phyloP scores from a whole-genome alignment of 2,329 filamentous ascomycete species.

The Chaetomium olivaceum region DNA sequence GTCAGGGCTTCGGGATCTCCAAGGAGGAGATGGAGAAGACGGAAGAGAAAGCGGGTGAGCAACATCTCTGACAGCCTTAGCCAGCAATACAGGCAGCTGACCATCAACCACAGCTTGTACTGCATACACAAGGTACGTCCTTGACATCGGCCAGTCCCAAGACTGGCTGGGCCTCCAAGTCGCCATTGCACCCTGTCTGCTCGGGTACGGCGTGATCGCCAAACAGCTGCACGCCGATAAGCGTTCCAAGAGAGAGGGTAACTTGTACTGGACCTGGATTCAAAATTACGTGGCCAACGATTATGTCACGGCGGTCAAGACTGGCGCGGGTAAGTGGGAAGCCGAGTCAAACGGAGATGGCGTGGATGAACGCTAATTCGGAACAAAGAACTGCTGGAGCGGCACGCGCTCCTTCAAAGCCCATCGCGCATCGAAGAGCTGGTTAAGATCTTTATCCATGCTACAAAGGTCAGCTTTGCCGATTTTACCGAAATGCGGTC shows the following conservation, averaged over 20 bases:
- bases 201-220: conserved; percentile 86
- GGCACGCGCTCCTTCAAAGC: conserved; percentile 71
- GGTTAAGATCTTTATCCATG: conserved; percentile 79
- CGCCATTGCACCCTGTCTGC: conserved; percentile 78
- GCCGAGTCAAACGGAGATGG: neutral
- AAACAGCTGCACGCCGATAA: conserved; percentile 65
- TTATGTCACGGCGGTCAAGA: conserved; percentile 70
- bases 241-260: conserved; percentile 62
- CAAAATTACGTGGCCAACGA: conserved; percentile 82
- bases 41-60: conserved; percentile 70
- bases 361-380: conserved; percentile 2
- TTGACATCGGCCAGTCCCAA: conserved; percentile 83
- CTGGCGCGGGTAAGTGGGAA: conserved; percentile 63
- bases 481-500: neutral
- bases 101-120: conserved; percentile 42
- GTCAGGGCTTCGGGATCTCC: conserved; percentile 75
- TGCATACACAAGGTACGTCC: conserved; percentile 62
- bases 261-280: conserved; percentile 88
- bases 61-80: neutral
- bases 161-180: conserved; percentile 88
- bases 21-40: conserved; percentile 69
- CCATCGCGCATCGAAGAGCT: conserved; percentile 77
- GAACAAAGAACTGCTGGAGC: conserved; percentile 74
- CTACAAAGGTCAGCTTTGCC: conserved; percentile 66
- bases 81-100: neutral